Base-by-base conservation (phyloP, 441 rosid genomes). In the Arabidopsis hybrid region DNA sequence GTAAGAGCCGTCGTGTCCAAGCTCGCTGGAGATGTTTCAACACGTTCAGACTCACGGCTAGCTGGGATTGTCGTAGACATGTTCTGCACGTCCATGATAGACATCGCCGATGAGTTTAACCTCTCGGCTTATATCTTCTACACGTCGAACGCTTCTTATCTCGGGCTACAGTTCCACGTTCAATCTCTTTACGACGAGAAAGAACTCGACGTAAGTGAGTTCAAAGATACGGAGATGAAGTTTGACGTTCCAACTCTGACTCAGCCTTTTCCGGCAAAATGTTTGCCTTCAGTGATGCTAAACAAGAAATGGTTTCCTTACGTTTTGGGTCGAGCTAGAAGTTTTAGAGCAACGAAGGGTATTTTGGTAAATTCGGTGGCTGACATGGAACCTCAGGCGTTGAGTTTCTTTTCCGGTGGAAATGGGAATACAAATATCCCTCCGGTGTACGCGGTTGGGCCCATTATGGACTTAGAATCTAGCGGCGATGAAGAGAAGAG, bases 51-150 rank as follows among this genome's bases (percentile, higher is more conserved):
- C 31, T 14, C 74, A 6, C 67, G 51, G 38, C 81, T 79, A 6
- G 85, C 79, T 4, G 92, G 87, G 5, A 53, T 87, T 1, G 77
- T 86, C 14, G 50, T 86, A 18, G 93, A 87, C 67, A 71, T 87
- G 80, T 82, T 89, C 52, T 89, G 88, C 9, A 81, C 77, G 12
- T 26, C 94, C 2, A 78, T 87, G 88, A 77, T 83, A 8, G 93
- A 85, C 11, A 35, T 87, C 8, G 93, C 83, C 0, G 29, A 79
- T 11, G 86, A 84, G 45, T 59, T 82, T 1, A 81, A 81, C 4
- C 45, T 89, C 40, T 90, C 88, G 21, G 64, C 83, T 35, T 87
- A 82, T 51, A 31, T 80, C 6, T 84, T 75, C 63, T 77, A 56
- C 29, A 74, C 92, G 0, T 84, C 88, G 0, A 72, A 75, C 34